A percentile compares a stretch with the other conserved stretches of the same genome.
These are phyloP conservation scores for Melastoma candidum DNA, from an alignment of 441 rosid species.

Conservation along the genomic window DNA sequence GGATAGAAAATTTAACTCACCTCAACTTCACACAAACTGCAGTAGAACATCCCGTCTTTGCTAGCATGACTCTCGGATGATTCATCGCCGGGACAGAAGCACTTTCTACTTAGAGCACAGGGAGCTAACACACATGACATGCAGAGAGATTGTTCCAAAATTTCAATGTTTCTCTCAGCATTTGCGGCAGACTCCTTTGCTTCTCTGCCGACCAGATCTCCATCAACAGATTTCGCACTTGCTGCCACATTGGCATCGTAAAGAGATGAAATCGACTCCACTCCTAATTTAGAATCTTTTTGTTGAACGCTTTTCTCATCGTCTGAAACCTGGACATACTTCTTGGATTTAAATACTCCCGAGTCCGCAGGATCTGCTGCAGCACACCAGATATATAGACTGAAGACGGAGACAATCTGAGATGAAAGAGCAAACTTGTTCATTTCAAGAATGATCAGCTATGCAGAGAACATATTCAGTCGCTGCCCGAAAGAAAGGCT, in stretches of 20 bases:
- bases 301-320: constrained; percentile 32
- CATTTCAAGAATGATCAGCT: too few species aligned
- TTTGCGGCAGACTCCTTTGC: constrained; percentile 26
- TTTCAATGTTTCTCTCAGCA: constrained; percentile 27
- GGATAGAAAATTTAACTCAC: constrained; percentile 23
- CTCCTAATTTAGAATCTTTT: constrained; percentile 50
- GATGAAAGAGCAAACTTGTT: constrained; percentile 15
- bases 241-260: constrained; percentile 36
- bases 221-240: constrained; percentile 44
- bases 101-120: constrained; percentile 57
- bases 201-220: constrained; percentile 21
- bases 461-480: too few species aligned
- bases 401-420: constrained; percentile 75
- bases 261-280: constrained; percentile 45
- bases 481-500: too few species aligned
- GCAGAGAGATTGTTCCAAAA: constrained; percentile 31
- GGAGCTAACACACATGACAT: constrained; percentile 39
- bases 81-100: constrained; percentile 42
- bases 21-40: constrained; percentile 98
- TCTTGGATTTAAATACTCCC: constrained; percentile 86
- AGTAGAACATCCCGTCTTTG: constrained; percentile 97
- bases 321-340: constrained; percentile 57
- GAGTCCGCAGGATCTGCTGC: constrained; percentile 92
- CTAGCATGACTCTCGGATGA: constrained; percentile 67
- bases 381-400: constrained; percentile 95